Base-by-base conservation (phyloP, 352 stramenopile genomes). In the Phytophthora sp. region DNA sequence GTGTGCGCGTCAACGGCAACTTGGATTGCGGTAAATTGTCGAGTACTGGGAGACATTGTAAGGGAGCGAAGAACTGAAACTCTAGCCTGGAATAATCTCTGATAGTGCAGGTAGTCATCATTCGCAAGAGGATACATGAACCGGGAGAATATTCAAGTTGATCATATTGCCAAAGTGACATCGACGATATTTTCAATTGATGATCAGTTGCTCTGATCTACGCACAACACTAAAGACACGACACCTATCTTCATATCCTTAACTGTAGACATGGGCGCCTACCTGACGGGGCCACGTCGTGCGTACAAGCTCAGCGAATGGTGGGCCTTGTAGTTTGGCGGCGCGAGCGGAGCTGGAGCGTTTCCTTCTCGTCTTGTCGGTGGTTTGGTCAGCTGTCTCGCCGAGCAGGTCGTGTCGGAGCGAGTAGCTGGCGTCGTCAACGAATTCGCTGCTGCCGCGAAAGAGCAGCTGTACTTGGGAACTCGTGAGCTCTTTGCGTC, bases 381-480 rank as follows among this genome's bases (percentile, higher is more conserved):
- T 42, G 1, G 7, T 67, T 18, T 51, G 23, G 7, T 78, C 57
- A 9, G 31, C 8, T 46, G 52, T 3, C 29, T 69, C 59, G 1
- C 59, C 45, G 7, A 73, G 51, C 5, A 74, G 11, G 52, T 88
- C 76, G 12, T 74, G 76, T 6, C 71, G 70, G 26, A 92, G 64
- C 4, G 84, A 80, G 46, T 86, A 92, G 29, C 54, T 74, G 5
- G 84, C 76, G n/a, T 71, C 70, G 13, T 81, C 76, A 7, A 92
- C 69, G 23, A 79, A 80, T 20, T 88, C 79, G 7, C 47, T 62
- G 16, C 74, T 76, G 9, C 84, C 84, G 15, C 81, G 82, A 62
- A 87, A 90, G n/a, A 92, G 70, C 51, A 84, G 76, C 38, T 88
- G 78, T 0, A 88, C 71, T 11, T 88, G 74, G 16, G 78, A 23